Evolutionary conservation across 129 eudicot genomes (phyloP).

Genomic region (Sambucus nigra): DNA sequence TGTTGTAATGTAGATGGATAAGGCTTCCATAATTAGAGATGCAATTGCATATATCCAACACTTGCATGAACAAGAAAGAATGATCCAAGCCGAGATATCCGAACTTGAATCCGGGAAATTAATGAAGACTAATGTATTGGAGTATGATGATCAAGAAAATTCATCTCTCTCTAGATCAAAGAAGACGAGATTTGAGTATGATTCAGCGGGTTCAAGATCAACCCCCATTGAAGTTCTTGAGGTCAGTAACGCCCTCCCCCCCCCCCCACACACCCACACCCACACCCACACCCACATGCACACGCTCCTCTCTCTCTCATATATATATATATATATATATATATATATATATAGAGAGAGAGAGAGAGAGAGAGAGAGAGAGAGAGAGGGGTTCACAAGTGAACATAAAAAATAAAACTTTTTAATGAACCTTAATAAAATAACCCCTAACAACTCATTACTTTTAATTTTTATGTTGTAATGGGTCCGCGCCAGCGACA

Average conservation of each 20-base stretch:
- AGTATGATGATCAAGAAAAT: conserved; percentile 20
- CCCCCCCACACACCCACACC: too few species aligned
- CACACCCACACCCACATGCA: too few species aligned
- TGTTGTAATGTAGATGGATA: conserved; percentile 76
- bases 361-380: too few species aligned
- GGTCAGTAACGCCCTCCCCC: conserved; percentile 28
- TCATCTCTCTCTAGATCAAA: conserved; percentile 24
- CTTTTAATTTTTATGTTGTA: too few species aligned
- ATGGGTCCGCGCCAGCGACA: too few species aligned
- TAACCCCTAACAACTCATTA: too few species aligned
- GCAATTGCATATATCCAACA: conserved; percentile 62
- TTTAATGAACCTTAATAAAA: too few species aligned
- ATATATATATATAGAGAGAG: background rate
- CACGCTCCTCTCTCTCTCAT: background rate
- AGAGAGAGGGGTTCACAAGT: too few species aligned
- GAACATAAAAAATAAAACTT: too few species aligned
- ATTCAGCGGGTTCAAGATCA: conserved; percentile 22
- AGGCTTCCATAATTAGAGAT: conserved; percentile 79
- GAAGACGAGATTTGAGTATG: conserved; percentile 28
- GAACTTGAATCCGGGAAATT: conserved; percentile 37
- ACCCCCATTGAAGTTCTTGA: conserved; percentile 57
- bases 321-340: background rate
- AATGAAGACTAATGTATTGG: conserved; percentile 8
- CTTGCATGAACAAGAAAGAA: conserved; percentile 55
- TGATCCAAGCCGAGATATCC: conserved; percentile 40